Evolutionary conservation across 2,329 filamentous ascomycete genomes (phyloP).

Genomic region (Neonectria ditissima): DNA sequence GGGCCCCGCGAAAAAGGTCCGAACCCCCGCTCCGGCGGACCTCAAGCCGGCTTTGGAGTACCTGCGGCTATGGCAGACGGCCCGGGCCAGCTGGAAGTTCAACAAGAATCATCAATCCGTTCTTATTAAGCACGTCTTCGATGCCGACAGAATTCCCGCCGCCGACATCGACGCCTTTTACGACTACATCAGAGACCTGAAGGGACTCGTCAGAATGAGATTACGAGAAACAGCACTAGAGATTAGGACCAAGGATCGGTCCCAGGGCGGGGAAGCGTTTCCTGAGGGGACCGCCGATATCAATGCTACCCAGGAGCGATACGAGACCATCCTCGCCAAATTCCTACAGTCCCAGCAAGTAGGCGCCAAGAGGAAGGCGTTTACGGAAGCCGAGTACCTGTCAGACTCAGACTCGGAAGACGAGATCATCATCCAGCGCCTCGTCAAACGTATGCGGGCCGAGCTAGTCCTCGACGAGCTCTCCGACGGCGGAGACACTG

Average conservation of each 20-base stretch:
- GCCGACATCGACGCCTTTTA: conserved; percentile 77
- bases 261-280: conserved; percentile 61
- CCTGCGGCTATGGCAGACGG: conserved; percentile 78
- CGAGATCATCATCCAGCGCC: conserved; percentile 63
- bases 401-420: conserved; percentile 60
- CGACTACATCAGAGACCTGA: conserved; percentile 82
- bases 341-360: conserved; percentile 55
- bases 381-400: conserved; percentile 66
- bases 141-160: conserved; percentile 76
- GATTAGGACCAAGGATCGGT: conserved; percentile 68
- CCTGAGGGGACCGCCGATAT: conserved; percentile 61
- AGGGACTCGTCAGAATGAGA: conserved; percentile 78
- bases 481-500: conserved; percentile 60
- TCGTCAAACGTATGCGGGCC: conserved; percentile 73
- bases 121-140: conserved; percentile 85
- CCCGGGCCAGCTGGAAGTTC: conserved; percentile 87
- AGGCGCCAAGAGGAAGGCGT: conserved; percentile 60
- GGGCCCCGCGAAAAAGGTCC: conserved; percentile 54
- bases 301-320: conserved; percentile 63
- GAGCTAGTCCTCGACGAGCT: conserved; percentile 69
- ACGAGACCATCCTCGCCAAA: conserved; percentile 66
- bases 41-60: conserved; percentile 79
- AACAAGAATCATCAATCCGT: conserved; percentile 93
- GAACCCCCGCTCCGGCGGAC: conserved; percentile 54
- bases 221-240: conserved; percentile 75